A percentile compares a stretch with the other conserved stretches of the same genome.
Evolutionary conservation across 305 asterid genomes (phyloP).

Genomic region (Solanum hybrid): DNA sequence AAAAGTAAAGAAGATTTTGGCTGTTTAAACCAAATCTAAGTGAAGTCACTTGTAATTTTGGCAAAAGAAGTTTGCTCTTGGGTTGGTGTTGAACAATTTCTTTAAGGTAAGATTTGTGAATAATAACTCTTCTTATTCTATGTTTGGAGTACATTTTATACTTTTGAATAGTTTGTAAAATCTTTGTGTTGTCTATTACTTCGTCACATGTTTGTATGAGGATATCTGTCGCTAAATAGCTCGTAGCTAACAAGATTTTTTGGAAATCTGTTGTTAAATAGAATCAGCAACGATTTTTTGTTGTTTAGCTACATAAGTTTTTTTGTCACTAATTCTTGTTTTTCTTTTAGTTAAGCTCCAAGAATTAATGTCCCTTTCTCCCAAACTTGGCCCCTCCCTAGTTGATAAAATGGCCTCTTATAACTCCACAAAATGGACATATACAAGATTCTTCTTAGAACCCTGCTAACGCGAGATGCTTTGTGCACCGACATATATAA

Average conservation of each 20-base stretch:
- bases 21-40: neutral
- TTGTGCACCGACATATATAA: neutral
- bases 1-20: neutral
- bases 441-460: no score
- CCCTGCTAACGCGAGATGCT: neutral
- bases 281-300: neutral
- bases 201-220: neutral
- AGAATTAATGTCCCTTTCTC: neutral
- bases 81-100: neutral
- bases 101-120: neutral
- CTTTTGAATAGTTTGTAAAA: neutral
- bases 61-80: neutral
- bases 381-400: neutral
- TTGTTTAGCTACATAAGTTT: neutral
- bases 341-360: neutral
- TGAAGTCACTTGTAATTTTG: neutral
- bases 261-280: neutral
- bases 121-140: neutral
- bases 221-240: neutral
- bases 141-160: neutral
- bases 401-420: neutral
- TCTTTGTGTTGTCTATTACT: neutral
- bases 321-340: neutral
- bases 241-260: neutral
- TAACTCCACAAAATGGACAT: neutral